Evolutionary conservation across 305 asterid species (phyloP), one percentile per base, ranked within the genome.

Genomic region (Fraxinus nigra): DNA sequence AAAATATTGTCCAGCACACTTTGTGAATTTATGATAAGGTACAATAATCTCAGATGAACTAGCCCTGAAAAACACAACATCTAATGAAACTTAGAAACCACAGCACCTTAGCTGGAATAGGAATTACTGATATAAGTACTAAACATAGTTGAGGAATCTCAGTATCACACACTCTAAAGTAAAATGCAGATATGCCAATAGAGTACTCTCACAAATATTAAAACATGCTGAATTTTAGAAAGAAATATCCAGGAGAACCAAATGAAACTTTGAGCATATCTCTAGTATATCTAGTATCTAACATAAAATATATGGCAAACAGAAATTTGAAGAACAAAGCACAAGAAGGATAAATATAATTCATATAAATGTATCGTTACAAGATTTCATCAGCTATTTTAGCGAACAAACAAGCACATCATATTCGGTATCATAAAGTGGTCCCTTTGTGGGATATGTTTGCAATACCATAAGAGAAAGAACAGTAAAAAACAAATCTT

Each of bases 11-110:
- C 89, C 48, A 46, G 91, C 89, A 86, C 98, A 92, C 89, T 91
- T 93, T 16, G 90, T 85, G 85, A 93, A 97, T 88, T 93, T 94
- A 72, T 83, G 86, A 81, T 87, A 92, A 30, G 98, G 95, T 79
- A 92, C 91, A 79, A 97, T 85, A 75, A 93, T 92, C 85, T 92
- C 95, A 30, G 97, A 94, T 37, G 95, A 89, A 82, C 93, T 91
- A 81, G 89, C 93, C 91, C 99, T 97, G 89, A 85, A 88, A 73
- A 84, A 84, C 69, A 67, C 46, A 82, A 67, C 30, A 67, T 13
- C 38, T 11, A 13, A 30, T 28, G 74, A 67, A 30, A 67, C 37
- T 67, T 28, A 13, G 20, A 28, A 67, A 26, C 18, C 79, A 43
- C 76, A 30, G 16, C 65, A 82, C 38, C 33, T 20, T 34, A 73